phyloP scores from a whole-genome alignment of 73 alveolate species.

The Paramecium pentaurelia region DNA sequence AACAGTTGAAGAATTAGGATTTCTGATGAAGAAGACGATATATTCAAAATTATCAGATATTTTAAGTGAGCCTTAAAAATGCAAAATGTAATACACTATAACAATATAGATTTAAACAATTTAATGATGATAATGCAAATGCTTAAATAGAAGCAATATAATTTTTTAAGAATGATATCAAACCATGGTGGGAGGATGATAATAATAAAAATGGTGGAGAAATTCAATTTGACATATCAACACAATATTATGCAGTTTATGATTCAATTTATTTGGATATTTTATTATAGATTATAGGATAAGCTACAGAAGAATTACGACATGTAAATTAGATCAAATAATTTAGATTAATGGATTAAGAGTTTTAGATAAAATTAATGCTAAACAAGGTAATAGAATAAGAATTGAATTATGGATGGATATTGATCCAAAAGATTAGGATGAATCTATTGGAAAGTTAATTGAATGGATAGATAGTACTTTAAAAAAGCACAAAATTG shows the following conservation, averaged over 20 bases:
- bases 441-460: neutral
- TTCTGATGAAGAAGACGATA: neutral
- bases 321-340: neutral
- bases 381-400: neutral
- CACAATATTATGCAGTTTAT: neutral
- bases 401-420: constrained; percentile 44
- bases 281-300: neutral
- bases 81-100: neutral
- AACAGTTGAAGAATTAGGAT: constrained; percentile 23
- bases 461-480: neutral
- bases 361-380: constrained; percentile 32
- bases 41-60: neutral
- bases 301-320: neutral
- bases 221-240: neutral
- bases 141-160: constrained; percentile 17
- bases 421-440: constrained; percentile 2
- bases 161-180: constrained; percentile 1
- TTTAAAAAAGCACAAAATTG: neutral
- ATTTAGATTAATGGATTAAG: constrained; percentile 45
- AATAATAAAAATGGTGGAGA: constrained; percentile 34
- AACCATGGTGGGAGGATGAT: constrained; percentile 34
- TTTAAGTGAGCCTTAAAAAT: constrained; percentile 15
- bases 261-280: neutral
- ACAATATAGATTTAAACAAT: neutral
- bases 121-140: neutral